These are phyloP conservation scores for Penicillium brasilianum DNA, from an alignment of 2,329 filamentous ascomycete species.

Conservation along the genomic window DNA sequence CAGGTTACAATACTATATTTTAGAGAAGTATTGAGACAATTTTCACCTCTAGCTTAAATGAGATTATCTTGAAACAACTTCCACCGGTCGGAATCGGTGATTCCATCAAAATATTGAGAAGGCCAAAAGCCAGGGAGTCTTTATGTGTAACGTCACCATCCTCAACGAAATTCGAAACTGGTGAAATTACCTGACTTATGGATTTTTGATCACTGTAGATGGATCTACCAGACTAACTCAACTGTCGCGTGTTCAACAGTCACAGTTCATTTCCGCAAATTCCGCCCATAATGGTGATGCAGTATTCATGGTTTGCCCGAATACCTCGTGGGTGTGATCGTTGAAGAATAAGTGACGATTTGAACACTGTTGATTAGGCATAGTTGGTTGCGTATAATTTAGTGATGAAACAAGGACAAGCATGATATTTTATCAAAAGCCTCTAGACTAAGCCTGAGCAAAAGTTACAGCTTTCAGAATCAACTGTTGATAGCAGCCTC, in stretches of 20 bases:
- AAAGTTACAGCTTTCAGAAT: not conserved
- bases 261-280: not conserved
- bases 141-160: not conserved
- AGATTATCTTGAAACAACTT: not conserved
- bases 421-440: too few species aligned
- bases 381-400: not conserved
- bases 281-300: not conserved
- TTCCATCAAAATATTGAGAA: not conserved
- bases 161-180: not conserved
- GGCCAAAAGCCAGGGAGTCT: not conserved
- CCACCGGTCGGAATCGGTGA: not conserved
- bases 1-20: too few species aligned
- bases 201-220: slow-evolving; percentile 1
- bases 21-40: too few species aligned
- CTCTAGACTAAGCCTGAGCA: too few species aligned
- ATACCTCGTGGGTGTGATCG: not conserved
- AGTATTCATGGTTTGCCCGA: not conserved
- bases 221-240: not conserved
- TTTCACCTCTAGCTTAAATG: not conserved
- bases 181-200: not conserved
- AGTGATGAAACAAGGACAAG: not conserved
- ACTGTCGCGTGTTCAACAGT: not conserved
- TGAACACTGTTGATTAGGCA: slow-evolving; percentile 4
- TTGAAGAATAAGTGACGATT: not conserved
- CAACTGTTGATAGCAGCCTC: not conserved